These are phyloP conservation scores for Physcomitrellopsis africana DNA, from an alignment of 225 moss, liverwort and hornwort species.

Conservation along the genomic window DNA sequence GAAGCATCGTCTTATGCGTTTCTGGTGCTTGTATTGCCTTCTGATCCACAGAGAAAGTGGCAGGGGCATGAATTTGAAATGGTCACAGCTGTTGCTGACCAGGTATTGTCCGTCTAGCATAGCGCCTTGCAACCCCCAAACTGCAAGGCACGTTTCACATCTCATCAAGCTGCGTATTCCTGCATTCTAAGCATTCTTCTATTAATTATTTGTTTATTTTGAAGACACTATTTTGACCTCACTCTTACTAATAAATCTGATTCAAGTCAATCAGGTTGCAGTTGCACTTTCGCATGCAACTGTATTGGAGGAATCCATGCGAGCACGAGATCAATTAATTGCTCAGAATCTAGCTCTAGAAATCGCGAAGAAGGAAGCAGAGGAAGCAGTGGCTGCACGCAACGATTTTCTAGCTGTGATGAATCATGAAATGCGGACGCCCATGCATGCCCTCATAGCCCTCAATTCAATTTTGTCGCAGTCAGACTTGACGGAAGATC, in stretches of 20 bases:
- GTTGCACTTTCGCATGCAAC: constrained; percentile 72
- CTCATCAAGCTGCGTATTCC: neutral
- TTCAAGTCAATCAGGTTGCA: constrained; percentile 47
- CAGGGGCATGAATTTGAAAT: constrained; percentile 70
- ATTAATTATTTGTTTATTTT: too few species aligned
- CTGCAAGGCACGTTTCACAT: neutral
- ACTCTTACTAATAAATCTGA: neutral
- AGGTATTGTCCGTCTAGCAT: constrained; percentile 43
- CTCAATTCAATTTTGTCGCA: constrained; percentile 66
- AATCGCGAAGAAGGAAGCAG: constrained; percentile 65
- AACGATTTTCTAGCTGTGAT: constrained; percentile 73
- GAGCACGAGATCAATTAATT: constrained; percentile 63
- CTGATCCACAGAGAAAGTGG: constrained; percentile 56
- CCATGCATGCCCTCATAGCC: constrained; percentile 75
- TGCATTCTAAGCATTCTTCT: neutral
- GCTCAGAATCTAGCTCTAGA: constrained; percentile 66
- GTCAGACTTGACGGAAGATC: constrained; percentile 68
- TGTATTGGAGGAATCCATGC: constrained; percentile 71
- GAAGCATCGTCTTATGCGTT: constrained; percentile 64
- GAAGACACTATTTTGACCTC: too few species aligned
- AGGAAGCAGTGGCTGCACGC: constrained; percentile 65
- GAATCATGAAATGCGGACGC: constrained; percentile 78
- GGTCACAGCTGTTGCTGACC: constrained; percentile 72
- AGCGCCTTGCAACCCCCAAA: neutral
- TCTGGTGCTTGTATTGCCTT: constrained; percentile 69